Evolutionary conservation across 345 rosid genomes (phyloP).

Genomic region (Arabidopsis suecica): DNA sequence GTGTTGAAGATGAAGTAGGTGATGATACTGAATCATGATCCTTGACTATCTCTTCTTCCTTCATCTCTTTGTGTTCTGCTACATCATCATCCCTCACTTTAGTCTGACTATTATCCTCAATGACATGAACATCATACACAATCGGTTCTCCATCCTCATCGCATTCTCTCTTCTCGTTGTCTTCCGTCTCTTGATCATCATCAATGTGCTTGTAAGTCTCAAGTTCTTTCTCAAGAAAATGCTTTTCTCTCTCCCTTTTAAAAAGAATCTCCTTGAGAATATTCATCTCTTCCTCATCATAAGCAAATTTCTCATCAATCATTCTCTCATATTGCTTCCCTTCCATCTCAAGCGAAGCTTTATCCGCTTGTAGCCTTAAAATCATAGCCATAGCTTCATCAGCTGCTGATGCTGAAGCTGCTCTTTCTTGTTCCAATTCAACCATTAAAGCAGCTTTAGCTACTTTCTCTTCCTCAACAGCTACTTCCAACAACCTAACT

Average conservation of each 20-base stretch:
- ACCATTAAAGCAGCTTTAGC: conserved; percentile 52
- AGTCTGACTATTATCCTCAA: conserved; percentile 55
- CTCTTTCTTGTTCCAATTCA: conserved; percentile 86
- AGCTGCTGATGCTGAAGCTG: conserved; percentile 80
- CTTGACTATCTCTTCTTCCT: conserved; percentile 54
- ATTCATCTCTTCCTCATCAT: conserved; percentile 85
- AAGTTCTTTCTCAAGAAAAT: conserved; percentile 79
- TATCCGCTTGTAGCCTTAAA: conserved; percentile 74
- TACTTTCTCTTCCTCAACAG: conserved; percentile 61
- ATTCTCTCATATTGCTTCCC: conserved; percentile 84
- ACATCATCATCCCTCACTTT: conserved; percentile 44
- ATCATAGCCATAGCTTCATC: conserved; percentile 99
- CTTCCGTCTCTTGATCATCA: conserved; percentile 33
- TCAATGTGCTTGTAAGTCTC: conserved; percentile 64
- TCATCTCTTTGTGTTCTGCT: conserved; percentile 50
- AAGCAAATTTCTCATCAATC: conserved; percentile 83
- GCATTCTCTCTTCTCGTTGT: not conserved
- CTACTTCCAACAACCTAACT: conserved; percentile 56
- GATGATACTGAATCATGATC: conserved; percentile 48
- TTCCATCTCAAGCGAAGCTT: conserved; percentile 85
- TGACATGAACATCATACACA: conserved; percentile 73
- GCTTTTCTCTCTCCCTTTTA: conserved; percentile 76
- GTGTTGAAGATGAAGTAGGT: conserved; percentile 32
- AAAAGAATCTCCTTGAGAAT: conserved; percentile 83
- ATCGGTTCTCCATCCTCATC: conserved; percentile 46